These are phyloP conservation scores for Gyrodon lividus DNA, from an alignment of 768 basidiomycete genomes.

Conservation along the genomic window DNA sequence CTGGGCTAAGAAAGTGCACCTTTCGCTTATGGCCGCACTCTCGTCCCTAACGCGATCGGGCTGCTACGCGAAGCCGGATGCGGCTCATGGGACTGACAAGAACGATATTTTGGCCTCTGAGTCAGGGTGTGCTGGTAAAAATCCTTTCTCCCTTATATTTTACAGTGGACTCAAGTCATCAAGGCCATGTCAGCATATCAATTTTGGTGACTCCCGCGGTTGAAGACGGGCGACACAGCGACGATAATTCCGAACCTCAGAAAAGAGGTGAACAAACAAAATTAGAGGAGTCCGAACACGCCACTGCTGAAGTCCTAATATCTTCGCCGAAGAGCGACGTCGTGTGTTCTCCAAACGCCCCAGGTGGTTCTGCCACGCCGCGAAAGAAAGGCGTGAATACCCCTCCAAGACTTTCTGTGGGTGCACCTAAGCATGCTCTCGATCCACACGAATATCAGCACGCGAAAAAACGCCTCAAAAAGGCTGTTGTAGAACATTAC, in stretches of 20 bases:
- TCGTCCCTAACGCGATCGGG: conserved; percentile 1
- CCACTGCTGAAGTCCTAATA: not conserved
- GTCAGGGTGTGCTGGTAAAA: conserved; percentile 7
- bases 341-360: not conserved
- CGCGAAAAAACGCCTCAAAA: conserved; percentile 84
- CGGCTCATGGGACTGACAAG: not conserved
- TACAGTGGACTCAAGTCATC: not conserved
- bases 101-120: conserved; percentile 12
- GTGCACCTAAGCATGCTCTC: conserved; percentile 19
- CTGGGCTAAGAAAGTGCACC: conserved; percentile 14
- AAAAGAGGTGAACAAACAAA: not conserved
- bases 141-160: not conserved
- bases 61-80: not conserved
- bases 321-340: not conserved
- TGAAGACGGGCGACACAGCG: not conserved
- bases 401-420: not conserved
- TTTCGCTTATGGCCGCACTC: conserved; percentile 4
- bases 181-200: not conserved
- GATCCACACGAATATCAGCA: conserved; percentile 79
- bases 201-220: not conserved
- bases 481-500: conserved; percentile 83
- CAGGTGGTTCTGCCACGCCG: not conserved
- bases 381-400: not conserved
- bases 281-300: not conserved
- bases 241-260: not conserved